A percentile compares a stretch with the other conserved stretches of the same genome.
Evolutionary conservation across 2,329 filamentous ascomycete species (phyloP).

Genomic region (Fusarium sp.): DNA sequence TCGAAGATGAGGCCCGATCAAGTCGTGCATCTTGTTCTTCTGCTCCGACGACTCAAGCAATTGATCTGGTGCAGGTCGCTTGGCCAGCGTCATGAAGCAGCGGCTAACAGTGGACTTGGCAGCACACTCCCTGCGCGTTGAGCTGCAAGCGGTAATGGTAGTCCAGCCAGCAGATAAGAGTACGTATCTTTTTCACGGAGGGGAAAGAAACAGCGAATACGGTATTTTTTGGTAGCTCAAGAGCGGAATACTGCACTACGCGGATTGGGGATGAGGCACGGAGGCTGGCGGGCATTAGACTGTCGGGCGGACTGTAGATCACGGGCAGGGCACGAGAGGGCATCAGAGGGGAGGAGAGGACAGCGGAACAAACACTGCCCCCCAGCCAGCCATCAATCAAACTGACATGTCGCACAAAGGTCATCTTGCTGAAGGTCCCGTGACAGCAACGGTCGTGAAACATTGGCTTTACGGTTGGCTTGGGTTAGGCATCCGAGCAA

Average conservation of each 20-base stretch:
- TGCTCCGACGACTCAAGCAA: conserved; percentile 1
- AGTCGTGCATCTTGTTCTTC: conserved; percentile 8
- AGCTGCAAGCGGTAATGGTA: conserved; percentile 35
- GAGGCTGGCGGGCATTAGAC: conserved; percentile 27
- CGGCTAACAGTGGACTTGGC: conserved; percentile 37
- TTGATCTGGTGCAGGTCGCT: conserved; percentile 19
- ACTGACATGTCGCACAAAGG: conserved; percentile 28
- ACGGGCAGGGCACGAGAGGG: conserved; percentile 11
- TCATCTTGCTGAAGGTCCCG: conserved; percentile 30
- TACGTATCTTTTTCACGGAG: conserved; percentile 5
- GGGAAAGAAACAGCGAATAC: conserved; percentile 10
- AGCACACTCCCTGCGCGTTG: conserved; percentile 11
- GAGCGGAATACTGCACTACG: conserved; percentile 8
- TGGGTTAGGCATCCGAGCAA: conserved; percentile 31
- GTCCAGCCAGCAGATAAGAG: conserved; percentile 5
- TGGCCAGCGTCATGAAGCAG: conserved; percentile 43
- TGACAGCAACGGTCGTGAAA: conserved; percentile 33
- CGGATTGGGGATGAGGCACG: background rate
- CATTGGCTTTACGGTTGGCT: conserved; percentile 35
- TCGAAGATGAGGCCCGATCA: conserved; percentile 28
- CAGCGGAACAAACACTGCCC: background rate
- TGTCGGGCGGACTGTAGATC: conserved; percentile 34
- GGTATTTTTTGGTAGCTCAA: conserved; percentile 7
- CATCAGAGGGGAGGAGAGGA: conserved; percentile 9
- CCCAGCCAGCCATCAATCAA: conserved; percentile 12